These are phyloP conservation scores for Daldinia sp. DNA, from an alignment of 2,329 filamentous ascomycete species.

Conservation along the genomic window DNA sequence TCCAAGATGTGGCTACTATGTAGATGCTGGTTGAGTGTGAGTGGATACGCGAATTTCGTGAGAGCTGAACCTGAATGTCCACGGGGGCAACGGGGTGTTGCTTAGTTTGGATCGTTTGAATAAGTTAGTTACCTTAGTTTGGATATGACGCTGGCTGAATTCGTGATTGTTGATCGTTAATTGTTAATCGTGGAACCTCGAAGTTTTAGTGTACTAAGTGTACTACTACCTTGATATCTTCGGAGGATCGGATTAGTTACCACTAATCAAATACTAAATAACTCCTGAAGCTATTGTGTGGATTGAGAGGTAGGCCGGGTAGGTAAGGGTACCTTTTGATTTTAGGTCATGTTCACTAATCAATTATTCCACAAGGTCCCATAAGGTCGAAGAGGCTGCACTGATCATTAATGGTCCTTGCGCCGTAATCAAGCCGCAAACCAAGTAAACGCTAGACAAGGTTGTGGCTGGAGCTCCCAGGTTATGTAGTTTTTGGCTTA, in stretches of 20 bases:
- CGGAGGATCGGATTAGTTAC: slow-evolving; percentile 4
- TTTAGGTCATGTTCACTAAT: slow-evolving; percentile 14
- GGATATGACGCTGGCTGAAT: slow-evolving; percentile 3
- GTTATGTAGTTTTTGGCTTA: not conserved
- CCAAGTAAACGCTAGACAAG: slow-evolving; percentile 11
- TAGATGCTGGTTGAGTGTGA: not conserved
- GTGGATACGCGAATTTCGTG: slow-evolving; percentile 9
- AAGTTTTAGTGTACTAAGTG: not conserved
- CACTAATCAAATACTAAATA: not conserved
- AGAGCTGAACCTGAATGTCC: not conserved
- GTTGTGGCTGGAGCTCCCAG: slow-evolving; percentile 14
- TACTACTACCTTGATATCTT: slow-evolving; percentile 3
- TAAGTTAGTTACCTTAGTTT: not conserved
- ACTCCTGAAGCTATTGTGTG: not conserved
- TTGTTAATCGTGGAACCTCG: slow-evolving; percentile 5
- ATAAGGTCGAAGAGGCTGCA: not conserved
- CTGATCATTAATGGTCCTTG: slow-evolving; percentile 1
- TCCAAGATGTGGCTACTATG: not conserved
- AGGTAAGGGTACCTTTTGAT: not conserved
- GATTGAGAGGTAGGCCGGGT: not conserved
- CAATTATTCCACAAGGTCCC: slow-evolving; percentile 10
- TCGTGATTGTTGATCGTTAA: slow-evolving; percentile 3
- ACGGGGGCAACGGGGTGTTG: not conserved
- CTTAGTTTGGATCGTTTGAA: not conserved
- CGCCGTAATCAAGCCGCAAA: slow-evolving; percentile 16